Base-by-base conservation (phyloP, 2,329 filamentous ascomycete species). In the Endocalyx cinctus region DNA sequence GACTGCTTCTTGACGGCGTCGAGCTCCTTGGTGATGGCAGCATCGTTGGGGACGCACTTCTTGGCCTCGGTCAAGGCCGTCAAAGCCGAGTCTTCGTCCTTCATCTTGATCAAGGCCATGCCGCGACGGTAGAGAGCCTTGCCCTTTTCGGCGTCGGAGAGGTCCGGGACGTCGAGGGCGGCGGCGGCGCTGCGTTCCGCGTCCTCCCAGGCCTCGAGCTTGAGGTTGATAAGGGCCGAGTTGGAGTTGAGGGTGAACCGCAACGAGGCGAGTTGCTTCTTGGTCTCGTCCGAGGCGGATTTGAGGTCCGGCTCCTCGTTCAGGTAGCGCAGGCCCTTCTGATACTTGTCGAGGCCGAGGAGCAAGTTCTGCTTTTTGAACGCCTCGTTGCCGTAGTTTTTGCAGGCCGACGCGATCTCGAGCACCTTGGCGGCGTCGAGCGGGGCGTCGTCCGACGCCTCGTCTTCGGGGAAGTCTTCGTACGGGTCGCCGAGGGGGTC, bases 401-500 rank as follows among this genome's bases (percentile, higher is more conserved):
- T 98, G 62, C 94, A 79, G 46, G 86, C 86, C 5, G 74, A 69
- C 3, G 86, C 88, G 41, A 97, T 89, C 62, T 84, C 77, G 58
- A 87, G 73, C 42, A 88, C 77, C 41, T 83, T 74, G 13, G 70
- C 58, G 11, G 83, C 83, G 31, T 78, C 74, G 42, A 88, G 73
- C 34, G 77, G 64, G n/a, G n/a, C n/a, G 29, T 73, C 67, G 42
- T 70, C 51, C 42, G 64, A 58, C 14, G 58, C 61, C 50, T 82
- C 78, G 64, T 98, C 92, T 57, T 96, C 88, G 20, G 92, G 92
- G 64, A 85, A 97, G 59, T 97, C 92, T 67, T 97, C 90, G 65
- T 94, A 96, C 5, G 80, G 75, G 66, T 98, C 92, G 43, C 92
- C 92, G 11, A 85, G 87, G 33, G 77, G 69, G 58, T 97, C 90